Evolutionary conservation across 139 green algal genomes (phyloP), one percentile per base, ranked within the genome.

Genomic region (Astrephomene gubernaculifera): DNA sequence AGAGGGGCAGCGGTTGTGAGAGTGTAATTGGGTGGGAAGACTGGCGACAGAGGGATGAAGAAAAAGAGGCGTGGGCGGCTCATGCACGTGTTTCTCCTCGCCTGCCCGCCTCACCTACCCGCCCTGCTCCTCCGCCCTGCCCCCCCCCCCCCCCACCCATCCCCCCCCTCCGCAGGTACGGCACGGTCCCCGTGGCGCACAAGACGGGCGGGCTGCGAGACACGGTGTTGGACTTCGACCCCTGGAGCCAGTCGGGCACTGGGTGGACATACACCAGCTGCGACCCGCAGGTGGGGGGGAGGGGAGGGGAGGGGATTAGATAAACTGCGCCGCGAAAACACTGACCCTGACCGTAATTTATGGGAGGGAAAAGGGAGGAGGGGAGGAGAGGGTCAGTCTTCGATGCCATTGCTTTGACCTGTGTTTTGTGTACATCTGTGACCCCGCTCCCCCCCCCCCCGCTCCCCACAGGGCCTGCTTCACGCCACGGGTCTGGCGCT

Each of bases 101-200:
- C n/a, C n/a, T n/a, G n/a, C n/a, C n/a, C n/a, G n/a, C n/a, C n/a
- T n/a, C n/a, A n/a, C n/a, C n/a, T n/a, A n/a, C 63, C 29, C 6
- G 4, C 4, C 4, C 61, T 70, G 22, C 6, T 4, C 22, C 61
- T 70, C 17, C 21, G 27, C 61, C 14, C 61, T 70, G 17, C 25
- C 61, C 3, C n/a, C 7, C 10, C 14, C 49, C 49, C 49, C 35
- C 64, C 33, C 35, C 38, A 9, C 67, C 22, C 2, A 5, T 53
- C 21, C 63, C 63, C 7, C n/a, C 63, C 63, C 63, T 7, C 52
- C 22, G 39, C 75, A 87, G 87, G 12, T 98, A 98, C 85, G 95
- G 95, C 72, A 92, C 95, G 0, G 90, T 96, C 38, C 94, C 94
- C 10, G 83, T 98, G 19, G 95, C 90, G 43, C 93, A 97, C 89